These are phyloP conservation scores for Iberis pinnata DNA, from an alignment of 345 rosid genomes.

Conservation along the genomic window DNA sequence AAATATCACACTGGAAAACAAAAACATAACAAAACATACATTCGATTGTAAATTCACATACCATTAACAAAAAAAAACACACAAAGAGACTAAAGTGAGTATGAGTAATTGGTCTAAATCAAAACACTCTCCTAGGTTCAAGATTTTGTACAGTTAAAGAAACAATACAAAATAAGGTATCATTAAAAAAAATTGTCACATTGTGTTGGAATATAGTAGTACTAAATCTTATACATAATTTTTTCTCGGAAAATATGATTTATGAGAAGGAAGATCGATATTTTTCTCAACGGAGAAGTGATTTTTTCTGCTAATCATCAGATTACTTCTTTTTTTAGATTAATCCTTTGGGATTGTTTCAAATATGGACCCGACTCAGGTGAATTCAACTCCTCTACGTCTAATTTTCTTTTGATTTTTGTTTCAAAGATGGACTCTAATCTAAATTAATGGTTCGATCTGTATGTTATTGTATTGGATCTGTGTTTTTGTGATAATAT, in stretches of 20 bases:
- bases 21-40: too few relatives aligned
- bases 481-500: slow-evolving; percentile 7
- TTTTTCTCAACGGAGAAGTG: slow-evolving; percentile 3
- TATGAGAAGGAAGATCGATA: slow-evolving; percentile 4
- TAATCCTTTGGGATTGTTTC: slow-evolving; percentile 17
- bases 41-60: too few relatives aligned
- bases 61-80: too few relatives aligned
- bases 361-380: slow-evolving; percentile 34
- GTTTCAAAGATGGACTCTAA: background rate
- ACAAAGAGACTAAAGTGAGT: too few relatives aligned
- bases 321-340: background rate
- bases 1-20: too few relatives aligned
- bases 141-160: too few relatives aligned
- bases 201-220: too few relatives aligned
- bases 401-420: slow-evolving; percentile 4
- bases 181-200: too few relatives aligned
- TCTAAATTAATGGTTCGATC: slow-evolving; percentile 13
- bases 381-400: slow-evolving; percentile 9
- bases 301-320: slow-evolving; percentile 13
- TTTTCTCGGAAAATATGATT: slow-evolving; percentile 22
- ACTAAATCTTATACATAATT: slow-evolving; percentile 24
- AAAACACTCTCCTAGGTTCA: too few relatives aligned
- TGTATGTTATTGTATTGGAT: slow-evolving; percentile 16
- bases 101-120: too few relatives aligned
- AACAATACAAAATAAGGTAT: too few relatives aligned